Conservation (phyloP, 2,329 filamentous ascomycete genomes). For the Proliferodiscus dingleyae region DNA sequence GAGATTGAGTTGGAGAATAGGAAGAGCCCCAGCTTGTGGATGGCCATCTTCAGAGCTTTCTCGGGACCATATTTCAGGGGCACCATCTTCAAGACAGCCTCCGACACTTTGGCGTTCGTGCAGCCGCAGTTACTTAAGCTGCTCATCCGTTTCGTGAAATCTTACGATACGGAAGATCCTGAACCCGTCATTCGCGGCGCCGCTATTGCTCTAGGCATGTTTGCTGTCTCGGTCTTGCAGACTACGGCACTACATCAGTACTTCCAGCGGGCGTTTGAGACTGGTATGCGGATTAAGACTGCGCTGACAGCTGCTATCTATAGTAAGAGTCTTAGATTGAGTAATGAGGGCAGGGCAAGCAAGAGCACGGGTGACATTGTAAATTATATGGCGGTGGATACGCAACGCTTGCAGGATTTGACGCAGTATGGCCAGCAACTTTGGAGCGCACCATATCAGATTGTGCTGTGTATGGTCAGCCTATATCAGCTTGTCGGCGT, state of each 20-base stretch:
- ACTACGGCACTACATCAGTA: slow-evolving; percentile 94
- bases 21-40: slow-evolving; percentile 77
- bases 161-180: slow-evolving; percentile 51
- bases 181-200: slow-evolving; percentile 80
- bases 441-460: slow-evolving; percentile 97
- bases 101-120: slow-evolving; percentile 79
- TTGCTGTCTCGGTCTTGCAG: slow-evolving; percentile 77
- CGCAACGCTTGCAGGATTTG: slow-evolving; percentile 88
- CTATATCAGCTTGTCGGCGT: slow-evolving; percentile 91
- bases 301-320: slow-evolving; percentile 89
- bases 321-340: slow-evolving; percentile 80
- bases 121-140: slow-evolving; percentile 87
- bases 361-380: slow-evolving; percentile 98
- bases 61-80: slow-evolving; percentile 79
- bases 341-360: slow-evolving; percentile 81
- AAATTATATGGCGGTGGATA: slow-evolving; percentile 98
- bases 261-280: slow-evolving; percentile 91
- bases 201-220: slow-evolving; percentile 89
- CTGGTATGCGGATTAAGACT: slow-evolving; percentile 94
- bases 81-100: slow-evolving; percentile 80
- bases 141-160: slow-evolving; percentile 78
- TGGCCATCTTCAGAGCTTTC: slow-evolving; percentile 78
- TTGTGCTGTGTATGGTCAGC: slow-evolving; percentile 89
- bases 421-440: slow-evolving; percentile 93
- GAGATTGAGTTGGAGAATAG: slow-evolving; percentile 63